Evolutionary conservation across 139 green algal genomes (phyloP).

Genomic region (Nannochloris sp.): DNA sequence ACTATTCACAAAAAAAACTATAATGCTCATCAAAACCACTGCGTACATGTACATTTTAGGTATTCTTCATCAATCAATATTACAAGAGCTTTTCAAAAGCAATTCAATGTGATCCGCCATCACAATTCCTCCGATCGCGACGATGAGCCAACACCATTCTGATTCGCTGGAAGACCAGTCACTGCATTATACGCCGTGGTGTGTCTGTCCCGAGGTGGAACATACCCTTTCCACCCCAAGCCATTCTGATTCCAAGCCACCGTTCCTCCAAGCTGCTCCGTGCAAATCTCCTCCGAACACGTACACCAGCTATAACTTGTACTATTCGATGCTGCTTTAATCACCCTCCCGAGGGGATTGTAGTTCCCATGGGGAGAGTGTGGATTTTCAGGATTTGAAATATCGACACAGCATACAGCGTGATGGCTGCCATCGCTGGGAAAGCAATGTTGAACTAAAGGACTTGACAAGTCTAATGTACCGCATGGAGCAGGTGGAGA

Average conservation of each 20-base stretch:
- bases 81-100: no score
- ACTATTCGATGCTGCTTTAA: constrained; percentile 11
- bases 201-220: background rate
- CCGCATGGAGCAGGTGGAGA: constrained; percentile 11
- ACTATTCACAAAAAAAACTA: no score
- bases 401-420: constrained; percentile 24
- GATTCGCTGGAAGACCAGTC: background rate
- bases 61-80: no score
- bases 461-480: constrained; percentile 8
- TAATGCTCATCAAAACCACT: no score
- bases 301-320: constrained; percentile 19
- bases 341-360: constrained; percentile 16
- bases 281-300: constrained; percentile 23
- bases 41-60: no score
- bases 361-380: constrained; percentile 22
- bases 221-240: constrained; percentile 13
- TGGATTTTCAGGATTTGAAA: constrained; percentile 15
- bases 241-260: constrained; percentile 23
- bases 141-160: background rate
- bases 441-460: constrained; percentile 16
- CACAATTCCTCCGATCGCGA: no score
- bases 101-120: no score
- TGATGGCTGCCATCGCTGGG: constrained; percentile 14
- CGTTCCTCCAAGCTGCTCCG: constrained; percentile 10
- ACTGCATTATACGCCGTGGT: background rate